Evolutionary conservation across 208 protist genomes (phyloP).

Genomic region (Acanthamoeba sp.): DNA sequence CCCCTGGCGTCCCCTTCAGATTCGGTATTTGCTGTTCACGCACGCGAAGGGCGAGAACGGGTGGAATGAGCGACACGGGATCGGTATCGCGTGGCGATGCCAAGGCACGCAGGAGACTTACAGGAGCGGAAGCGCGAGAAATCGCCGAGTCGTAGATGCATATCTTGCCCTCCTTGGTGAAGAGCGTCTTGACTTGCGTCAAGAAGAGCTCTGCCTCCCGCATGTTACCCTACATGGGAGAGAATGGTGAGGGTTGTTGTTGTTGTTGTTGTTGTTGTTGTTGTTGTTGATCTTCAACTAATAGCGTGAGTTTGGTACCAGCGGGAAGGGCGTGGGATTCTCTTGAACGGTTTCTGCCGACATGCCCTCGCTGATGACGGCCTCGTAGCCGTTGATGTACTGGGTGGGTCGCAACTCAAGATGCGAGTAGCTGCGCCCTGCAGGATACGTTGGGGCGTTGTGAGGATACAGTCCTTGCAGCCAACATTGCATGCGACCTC

Average conservation of each 20-base stretch:
- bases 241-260: too few relatives aligned
- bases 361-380: constrained; percentile 44
- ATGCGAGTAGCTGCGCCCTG: constrained; percentile 55
- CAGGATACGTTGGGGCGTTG: too few relatives aligned
- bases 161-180: constrained; percentile 44
- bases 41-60: background rate
- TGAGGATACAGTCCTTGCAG: too few relatives aligned
- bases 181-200: constrained; percentile 59
- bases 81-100: background rate
- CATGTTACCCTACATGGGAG: constrained; percentile 35
- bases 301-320: too few relatives aligned
- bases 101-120: background rate
- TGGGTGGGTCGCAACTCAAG: constrained; percentile 51
- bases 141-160: constrained; percentile 53
- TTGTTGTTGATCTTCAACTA: too few relatives aligned
- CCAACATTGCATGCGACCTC: too few relatives aligned
- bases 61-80: too few relatives aligned
- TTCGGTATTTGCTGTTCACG: constrained; percentile 13
- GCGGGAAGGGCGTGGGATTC: background rate
- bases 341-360: constrained; percentile 2
- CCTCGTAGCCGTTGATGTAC: constrained; percentile 41
- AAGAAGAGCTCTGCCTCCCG: constrained; percentile 40
- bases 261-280: too few relatives aligned
- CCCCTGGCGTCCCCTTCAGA: constrained; percentile 9
- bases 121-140: background rate